These are phyloP conservation scores for Plasmodium coatneyi DNA, from an alignment of 169 alveolate species.

Conservation along the genomic window DNA sequence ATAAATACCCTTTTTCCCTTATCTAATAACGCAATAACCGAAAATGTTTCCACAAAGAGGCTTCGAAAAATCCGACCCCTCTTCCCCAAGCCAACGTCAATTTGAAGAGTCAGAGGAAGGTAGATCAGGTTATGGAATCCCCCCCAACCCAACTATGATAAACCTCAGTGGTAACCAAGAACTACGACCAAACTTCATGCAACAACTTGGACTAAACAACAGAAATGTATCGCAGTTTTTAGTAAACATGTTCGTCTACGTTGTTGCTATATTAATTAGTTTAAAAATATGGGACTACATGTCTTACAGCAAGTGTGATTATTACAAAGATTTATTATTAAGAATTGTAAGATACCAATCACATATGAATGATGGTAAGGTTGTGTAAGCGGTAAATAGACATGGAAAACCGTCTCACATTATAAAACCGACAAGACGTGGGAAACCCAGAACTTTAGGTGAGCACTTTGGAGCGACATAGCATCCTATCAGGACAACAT, in stretches of 20 bases:
- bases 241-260: not conserved
- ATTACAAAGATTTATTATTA: conserved; percentile 19
- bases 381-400: not conserved
- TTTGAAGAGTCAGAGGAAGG: not conserved
- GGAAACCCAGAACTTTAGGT: not conserved
- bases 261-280: conserved; percentile 6
- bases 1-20: not conserved
- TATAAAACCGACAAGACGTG: not conserved
- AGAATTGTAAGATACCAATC: conserved; percentile 39
- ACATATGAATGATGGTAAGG: not conserved
- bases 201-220: conserved; percentile 13
- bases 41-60: not conserved
- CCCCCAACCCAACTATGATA: not conserved
- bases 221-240: not conserved
- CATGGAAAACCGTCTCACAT: not conserved
- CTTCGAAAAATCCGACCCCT: not conserved
- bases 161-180: not conserved
- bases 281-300: conserved; percentile 16
- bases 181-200: not conserved
- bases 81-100: not conserved
- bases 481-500: not conserved
- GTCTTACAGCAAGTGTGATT: conserved; percentile 22
- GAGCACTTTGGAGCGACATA: not conserved
- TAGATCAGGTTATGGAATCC: not conserved
- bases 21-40: not conserved